phyloP scores from a whole-genome alignment of 2,329 filamentous ascomycete species.

The Pseudogymnoascus sp. region DNA sequence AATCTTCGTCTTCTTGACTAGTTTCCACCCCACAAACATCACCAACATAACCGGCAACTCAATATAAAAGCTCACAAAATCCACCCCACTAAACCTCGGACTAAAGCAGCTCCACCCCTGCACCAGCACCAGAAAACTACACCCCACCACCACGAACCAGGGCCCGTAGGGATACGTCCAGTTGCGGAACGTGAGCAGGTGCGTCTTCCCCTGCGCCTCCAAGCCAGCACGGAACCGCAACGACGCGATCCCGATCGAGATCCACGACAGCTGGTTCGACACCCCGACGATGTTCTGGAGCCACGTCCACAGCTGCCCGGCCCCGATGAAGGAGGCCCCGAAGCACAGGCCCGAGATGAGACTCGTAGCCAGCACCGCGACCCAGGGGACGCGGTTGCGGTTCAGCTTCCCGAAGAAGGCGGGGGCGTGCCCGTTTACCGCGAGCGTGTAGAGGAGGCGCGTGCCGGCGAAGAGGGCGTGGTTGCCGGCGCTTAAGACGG shows the following conservation, averaged over 20 bases:
- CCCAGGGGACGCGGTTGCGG: constrained; percentile 42
- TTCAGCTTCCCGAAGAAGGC: constrained; percentile 42
- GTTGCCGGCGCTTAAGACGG: constrained; percentile 50
- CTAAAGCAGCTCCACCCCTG: constrained; percentile 58
- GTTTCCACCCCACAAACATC: constrained; percentile 48
- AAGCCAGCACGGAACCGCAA: constrained; percentile 56
- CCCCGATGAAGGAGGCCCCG: constrained; percentile 56
- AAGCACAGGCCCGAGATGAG: constrained; percentile 51
- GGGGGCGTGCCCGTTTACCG: constrained; percentile 48
- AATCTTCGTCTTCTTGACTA: constrained; percentile 37
- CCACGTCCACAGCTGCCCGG: constrained; percentile 58
- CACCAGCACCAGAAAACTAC: constrained; percentile 50
- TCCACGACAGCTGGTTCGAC: constrained; percentile 59
- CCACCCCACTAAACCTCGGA: constrained; percentile 46
- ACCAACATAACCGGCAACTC: constrained; percentile 52
- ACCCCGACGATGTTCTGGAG: constrained; percentile 60
- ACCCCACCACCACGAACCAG: constrained; percentile 46
- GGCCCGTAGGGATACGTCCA: constrained; percentile 59
- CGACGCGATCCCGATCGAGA: constrained; percentile 54
- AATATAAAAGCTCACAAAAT: constrained; percentile 57
- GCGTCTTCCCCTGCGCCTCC: constrained; percentile 48
- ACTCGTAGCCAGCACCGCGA: constrained; percentile 46
- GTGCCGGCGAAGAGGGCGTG: constrained; percentile 50
- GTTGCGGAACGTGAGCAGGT: constrained; percentile 55
- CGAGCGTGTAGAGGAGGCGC: constrained; percentile 47